Conservation (phyloP, 2,329 filamentous ascomycete species). For the Monosporascus ibericus region DNA sequence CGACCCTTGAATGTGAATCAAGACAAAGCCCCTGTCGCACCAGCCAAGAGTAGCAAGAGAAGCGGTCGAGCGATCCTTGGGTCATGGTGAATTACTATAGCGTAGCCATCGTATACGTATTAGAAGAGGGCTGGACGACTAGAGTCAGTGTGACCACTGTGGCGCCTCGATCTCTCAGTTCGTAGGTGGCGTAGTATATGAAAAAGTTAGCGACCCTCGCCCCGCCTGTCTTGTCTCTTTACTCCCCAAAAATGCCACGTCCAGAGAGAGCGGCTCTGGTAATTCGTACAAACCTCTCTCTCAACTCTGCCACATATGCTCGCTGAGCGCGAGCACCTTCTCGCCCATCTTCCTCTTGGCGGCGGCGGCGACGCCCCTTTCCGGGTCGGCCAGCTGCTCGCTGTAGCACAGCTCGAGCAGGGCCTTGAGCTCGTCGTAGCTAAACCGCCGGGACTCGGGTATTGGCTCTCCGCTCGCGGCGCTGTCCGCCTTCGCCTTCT, state of each 20-base stretch:
- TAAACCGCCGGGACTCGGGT: conserved; percentile 42
- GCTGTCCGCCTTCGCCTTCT: conserved; percentile 47
- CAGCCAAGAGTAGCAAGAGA: too few species aligned
- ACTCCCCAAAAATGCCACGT: too few species aligned
- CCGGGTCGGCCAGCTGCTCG: conserved; percentile 58
- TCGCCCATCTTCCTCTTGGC: conserved; percentile 66
- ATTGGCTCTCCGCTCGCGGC: conserved; percentile 27
- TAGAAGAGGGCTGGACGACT: too few species aligned
- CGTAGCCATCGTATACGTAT: too few species aligned
- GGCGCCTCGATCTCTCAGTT: too few species aligned
- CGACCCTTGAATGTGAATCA: too few species aligned
- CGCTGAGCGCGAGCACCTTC: conserved; percentile 62
- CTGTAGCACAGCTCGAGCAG: conserved; percentile 63
- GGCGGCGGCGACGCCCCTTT: conserved; percentile 60
- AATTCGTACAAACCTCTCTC: not conserved
- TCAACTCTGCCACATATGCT: conserved; percentile 63
- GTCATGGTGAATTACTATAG: too few species aligned
- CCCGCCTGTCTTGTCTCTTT: too few species aligned
- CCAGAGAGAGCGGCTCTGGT: not conserved
- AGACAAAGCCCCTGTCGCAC: too few species aligned
- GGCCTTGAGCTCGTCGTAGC: conserved; percentile 60
- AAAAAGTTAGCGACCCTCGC: not conserved
- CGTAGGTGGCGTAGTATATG: not conserved
- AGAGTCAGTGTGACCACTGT: too few species aligned
- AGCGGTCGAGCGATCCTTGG: too few species aligned